Conservation (phyloP, 768 basidiomycete species). For the Lactarius deliciosus region DNA sequence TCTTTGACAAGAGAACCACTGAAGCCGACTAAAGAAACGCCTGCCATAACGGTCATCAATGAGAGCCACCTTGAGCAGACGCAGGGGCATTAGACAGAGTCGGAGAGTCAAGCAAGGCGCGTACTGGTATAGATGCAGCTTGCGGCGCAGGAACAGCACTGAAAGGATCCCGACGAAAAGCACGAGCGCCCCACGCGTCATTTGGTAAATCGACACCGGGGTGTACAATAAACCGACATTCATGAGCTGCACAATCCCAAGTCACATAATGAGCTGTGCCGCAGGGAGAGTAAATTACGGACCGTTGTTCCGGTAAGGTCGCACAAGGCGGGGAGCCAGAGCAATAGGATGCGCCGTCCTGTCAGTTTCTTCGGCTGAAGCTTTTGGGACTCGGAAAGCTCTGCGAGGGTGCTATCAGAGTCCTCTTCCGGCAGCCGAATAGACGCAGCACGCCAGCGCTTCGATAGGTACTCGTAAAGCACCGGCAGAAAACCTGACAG, state of each 20-base stretch:
- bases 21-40: conserved; percentile 82
- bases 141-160: conserved; percentile 85
- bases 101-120: conserved; percentile 17
- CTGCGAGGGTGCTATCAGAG: conserved; percentile 34
- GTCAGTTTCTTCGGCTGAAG: conserved; percentile 46
- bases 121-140: conserved; percentile 86
- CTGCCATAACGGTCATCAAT: conserved; percentile 82
- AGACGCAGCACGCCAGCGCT: conserved; percentile 46
- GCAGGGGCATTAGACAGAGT: conserved; percentile 21
- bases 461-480: conserved; percentile 62
- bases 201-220: conserved; percentile 96
- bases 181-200: conserved; percentile 91
- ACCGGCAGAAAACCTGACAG: conserved; percentile 79
- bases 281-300: conserved; percentile 35
- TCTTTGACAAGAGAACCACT: conserved; percentile 88
- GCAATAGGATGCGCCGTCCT: conserved; percentile 69
- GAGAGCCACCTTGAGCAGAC: conserved; percentile 74
- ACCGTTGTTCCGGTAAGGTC: conserved; percentile 92
- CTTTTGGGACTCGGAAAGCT: conserved; percentile 25
- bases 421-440: conserved; percentile 52
- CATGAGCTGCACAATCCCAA: conserved; percentile 58
- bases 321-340: conserved; percentile 87
- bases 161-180: conserved; percentile 91
- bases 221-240: conserved; percentile 94
- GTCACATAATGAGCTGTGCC: conserved; percentile 10